Evolutionary conservation across 768 basidiomycete genomes (phyloP).

Genomic region (Tricholoma saponaceum): DNA sequence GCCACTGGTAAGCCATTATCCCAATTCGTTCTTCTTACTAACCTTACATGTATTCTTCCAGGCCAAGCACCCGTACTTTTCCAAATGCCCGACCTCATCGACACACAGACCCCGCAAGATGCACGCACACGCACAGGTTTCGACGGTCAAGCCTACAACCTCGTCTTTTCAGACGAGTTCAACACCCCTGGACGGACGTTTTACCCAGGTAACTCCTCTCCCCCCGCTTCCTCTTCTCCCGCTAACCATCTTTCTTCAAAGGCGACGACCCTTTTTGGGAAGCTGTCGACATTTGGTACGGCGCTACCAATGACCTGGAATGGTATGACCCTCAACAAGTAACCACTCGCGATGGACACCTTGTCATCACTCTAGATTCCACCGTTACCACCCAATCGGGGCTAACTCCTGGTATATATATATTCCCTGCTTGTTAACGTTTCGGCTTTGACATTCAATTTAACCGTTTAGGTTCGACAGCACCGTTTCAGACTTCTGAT

Average conservation of each 20-base stretch:
- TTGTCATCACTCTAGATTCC: slow-evolving; percentile 68
- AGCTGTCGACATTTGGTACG: too few species aligned
- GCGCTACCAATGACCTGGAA: too few species aligned
- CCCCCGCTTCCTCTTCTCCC: too few species aligned
- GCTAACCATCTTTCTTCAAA: slow-evolving; percentile 25
- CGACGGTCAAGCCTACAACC: too few species aligned
- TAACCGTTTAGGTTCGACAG: slow-evolving; percentile 31
- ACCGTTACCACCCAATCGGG: slow-evolving; percentile 23
- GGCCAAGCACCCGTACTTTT: too few species aligned
- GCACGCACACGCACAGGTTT: too few species aligned
- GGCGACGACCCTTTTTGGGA: slow-evolving; percentile 71
- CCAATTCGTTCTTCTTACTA: too few species aligned
- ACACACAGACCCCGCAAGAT: too few species aligned
- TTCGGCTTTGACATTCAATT: neutral
- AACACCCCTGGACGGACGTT: slow-evolving; percentile 45
- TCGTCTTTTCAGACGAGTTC: slow-evolving; percentile 74
- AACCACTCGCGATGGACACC: slow-evolving; percentile 63
- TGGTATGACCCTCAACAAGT: too few species aligned
- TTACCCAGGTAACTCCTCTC: neutral
- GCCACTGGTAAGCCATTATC: too few species aligned
- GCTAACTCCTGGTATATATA: slow-evolving; percentile 25
- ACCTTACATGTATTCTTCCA: too few species aligned
- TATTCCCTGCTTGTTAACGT: neutral
- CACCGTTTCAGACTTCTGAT: slow-evolving; percentile 37
- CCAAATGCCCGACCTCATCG: too few species aligned